Base-by-base conservation (phyloP, 345 rosid species). In the Hypericum androsaemum region DNA sequence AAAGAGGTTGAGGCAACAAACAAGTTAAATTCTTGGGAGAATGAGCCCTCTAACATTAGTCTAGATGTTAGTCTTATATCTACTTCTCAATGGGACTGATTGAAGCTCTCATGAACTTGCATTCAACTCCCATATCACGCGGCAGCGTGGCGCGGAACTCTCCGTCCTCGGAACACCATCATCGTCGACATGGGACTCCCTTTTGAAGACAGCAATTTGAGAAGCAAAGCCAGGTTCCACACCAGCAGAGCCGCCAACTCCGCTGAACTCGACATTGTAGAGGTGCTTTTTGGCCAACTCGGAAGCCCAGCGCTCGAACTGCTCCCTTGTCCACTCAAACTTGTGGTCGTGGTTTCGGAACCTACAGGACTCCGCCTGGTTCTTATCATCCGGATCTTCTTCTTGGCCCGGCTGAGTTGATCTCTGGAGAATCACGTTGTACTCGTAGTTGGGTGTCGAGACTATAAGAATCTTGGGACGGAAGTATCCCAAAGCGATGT, bases 281-380 rank as follows among this genome's bases (percentile, higher is more conserved):
- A 65, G 60, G 69, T 92, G 82, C 47, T 57, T 61, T 5, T 52
- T 37, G 0, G 86, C 97, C 69, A 92, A 54, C 10, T 71, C 68
- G 16, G 77, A 55, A 10, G 94, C 94, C 98, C 97, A 92, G 0
- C 48, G 43, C 59, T 74, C 70, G 53, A 92, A 88, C 73, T 88
- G 95, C 67, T 74, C 76, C 47, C 94, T 85, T 8, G 94, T 92
- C 98, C 97, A 92, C 69, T 92, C 98, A 54, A 92, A 92, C 70
- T 88, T 92, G 73, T 92, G 98, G 74, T 88, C 98, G 44, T 84
- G 88, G 78, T 88, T 88, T 58, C 97, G 89, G 53, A 88, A 92
- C 15, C 68, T 83, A 6, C 82, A 77, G 32, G 75, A 62, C 41
- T 75, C 84, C 5, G 69, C 50, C 55, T 57, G 70, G 4, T 57